A percentile compares a stretch with the other conserved stretches of the same genome.
phyloP scores from a whole-genome alignment of 2,329 filamentous ascomycete species.

The Botrytis medusae region DNA sequence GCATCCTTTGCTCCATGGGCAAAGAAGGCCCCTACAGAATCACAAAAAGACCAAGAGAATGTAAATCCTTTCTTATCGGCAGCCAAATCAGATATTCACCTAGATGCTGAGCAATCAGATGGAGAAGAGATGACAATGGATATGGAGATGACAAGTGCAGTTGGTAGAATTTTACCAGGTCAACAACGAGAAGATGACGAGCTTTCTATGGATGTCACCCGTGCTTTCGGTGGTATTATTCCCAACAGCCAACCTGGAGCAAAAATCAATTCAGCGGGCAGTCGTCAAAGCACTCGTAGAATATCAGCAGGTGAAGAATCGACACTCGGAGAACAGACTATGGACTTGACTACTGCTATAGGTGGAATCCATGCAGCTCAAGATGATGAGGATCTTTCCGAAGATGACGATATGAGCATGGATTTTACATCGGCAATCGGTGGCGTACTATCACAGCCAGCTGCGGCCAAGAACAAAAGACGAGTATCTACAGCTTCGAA shows the following conservation, averaged over 20 bases:
- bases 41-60: conserved; percentile 49
- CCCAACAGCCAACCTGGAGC: conserved; percentile 32
- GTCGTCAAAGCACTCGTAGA: conserved; percentile 42
- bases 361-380: conserved; percentile 50
- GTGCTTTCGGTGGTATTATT: conserved; percentile 77
- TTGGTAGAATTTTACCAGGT: conserved; percentile 51
- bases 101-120: conserved; percentile 33
- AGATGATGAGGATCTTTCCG: conserved; percentile 39
- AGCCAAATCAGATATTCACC: conserved; percentile 28
- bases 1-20: conserved; percentile 73
- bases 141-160: conserved; percentile 56
- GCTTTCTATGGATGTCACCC: conserved; percentile 93
- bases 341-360: conserved; percentile 58
- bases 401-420: conserved; percentile 74
- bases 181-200: conserved; percentile 44
- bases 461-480: conserved; percentile 38
- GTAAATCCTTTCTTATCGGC: conserved; percentile 47
- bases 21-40: conserved; percentile 50
- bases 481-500: conserved; percentile 28
- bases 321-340: conserved; percentile 42
- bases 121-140: conserved; percentile 52
- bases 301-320: conserved; percentile 39
- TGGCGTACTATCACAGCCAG: conserved; percentile 47
- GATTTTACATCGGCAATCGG: conserved; percentile 70
- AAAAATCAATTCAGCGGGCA: conserved; percentile 37